These are phyloP conservation scores for Xylaria sp. DNA, from an alignment of 2,329 filamentous ascomycete genomes.

Conservation along the genomic window DNA sequence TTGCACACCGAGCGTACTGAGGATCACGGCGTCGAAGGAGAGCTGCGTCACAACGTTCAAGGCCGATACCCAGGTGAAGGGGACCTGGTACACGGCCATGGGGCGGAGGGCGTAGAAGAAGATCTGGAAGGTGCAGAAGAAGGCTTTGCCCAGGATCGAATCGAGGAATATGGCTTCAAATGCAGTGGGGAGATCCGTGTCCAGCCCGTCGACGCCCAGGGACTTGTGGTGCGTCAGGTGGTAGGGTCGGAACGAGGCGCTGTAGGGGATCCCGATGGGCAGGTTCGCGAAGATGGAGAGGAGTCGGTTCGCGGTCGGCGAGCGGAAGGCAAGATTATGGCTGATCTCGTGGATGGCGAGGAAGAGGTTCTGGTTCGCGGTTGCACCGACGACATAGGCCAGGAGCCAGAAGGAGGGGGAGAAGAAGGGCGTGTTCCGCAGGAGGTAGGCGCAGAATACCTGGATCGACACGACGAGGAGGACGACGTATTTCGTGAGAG, in stretches of 20 bases:
- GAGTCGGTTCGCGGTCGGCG: slow-evolving; percentile 79
- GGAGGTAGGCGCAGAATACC: slow-evolving; percentile 77
- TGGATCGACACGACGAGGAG: slow-evolving; percentile 85
- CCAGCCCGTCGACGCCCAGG: slow-evolving; percentile 92
- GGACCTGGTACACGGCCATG: slow-evolving; percentile 91
- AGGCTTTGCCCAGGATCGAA: slow-evolving; percentile 94
- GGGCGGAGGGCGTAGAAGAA: slow-evolving; percentile 97
- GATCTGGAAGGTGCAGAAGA: slow-evolving; percentile 99
- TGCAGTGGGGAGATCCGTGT: slow-evolving; percentile 93
- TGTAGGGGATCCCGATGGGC: slow-evolving; percentile 95
- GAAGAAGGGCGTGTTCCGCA: slow-evolving; percentile 80
- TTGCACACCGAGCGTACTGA: slow-evolving; percentile 68
- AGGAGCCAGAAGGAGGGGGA: slow-evolving; percentile 87
- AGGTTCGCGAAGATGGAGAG: slow-evolving; percentile 95
- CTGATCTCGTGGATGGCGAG: slow-evolving; percentile 99
- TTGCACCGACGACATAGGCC: slow-evolving; percentile 91
- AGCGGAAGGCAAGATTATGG: slow-evolving; percentile 94
- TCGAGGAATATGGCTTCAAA: slow-evolving; percentile 93
- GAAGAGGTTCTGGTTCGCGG: slow-evolving; percentile 98
- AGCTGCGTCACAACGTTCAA: slow-evolving; percentile 84
- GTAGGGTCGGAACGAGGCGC: slow-evolving; percentile 95
- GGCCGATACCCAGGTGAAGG: slow-evolving; percentile 85
- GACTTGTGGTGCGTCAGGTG: slow-evolving; percentile 99
- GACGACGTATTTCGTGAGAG: slow-evolving; percentile 94
- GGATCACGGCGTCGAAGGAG: slow-evolving; percentile 77